These are phyloP conservation scores for Starmerella davenportii DNA, from an alignment of 805 yeast species.

Conservation along the genomic window DNA sequence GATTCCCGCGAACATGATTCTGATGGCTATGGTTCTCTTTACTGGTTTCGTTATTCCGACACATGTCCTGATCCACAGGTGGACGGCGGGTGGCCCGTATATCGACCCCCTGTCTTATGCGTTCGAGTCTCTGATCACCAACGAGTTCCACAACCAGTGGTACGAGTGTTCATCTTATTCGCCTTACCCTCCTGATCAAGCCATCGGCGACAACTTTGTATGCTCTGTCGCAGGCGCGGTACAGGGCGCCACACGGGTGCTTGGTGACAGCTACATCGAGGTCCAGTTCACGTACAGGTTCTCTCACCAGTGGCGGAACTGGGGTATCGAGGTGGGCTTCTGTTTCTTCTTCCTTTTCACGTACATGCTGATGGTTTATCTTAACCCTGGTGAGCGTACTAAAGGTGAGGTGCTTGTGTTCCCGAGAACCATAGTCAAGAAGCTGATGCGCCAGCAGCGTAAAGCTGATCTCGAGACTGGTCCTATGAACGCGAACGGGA, in stretches of 20 bases:
- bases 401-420: conserved; percentile 21
- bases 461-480: conserved; percentile 1
- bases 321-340: conserved; percentile 46
- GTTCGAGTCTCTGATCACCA: conserved; percentile 45
- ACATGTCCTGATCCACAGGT: conserved; percentile 38
- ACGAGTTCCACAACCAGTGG: conserved; percentile 42
- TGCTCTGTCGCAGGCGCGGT: conserved; percentile 46
- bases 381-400: conserved; percentile 21
- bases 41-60: conserved; percentile 48
- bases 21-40: conserved; percentile 36
- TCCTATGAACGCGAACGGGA: conserved; percentile 5
- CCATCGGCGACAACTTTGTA: conserved; percentile 38
- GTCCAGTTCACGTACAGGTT: conserved; percentile 34
- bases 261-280: conserved; percentile 41
- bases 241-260: conserved; percentile 35
- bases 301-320: conserved; percentile 61
- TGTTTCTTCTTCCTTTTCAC: conserved; percentile 26
- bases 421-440: conserved; percentile 14
- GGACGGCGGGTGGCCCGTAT: conserved; percentile 54
- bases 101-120: conserved; percentile 40
- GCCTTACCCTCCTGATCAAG: conserved; percentile 27
- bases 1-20: conserved; percentile 37
- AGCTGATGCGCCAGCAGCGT: conserved; percentile 4
- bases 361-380: conserved; percentile 20
- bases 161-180: conserved; percentile 36